A percentile compares a stretch with the other conserved stretches of the same genome.
Evolutionary conservation across 306 rosid species (phyloP).

Genomic region (Crotalaria pallida): DNA sequence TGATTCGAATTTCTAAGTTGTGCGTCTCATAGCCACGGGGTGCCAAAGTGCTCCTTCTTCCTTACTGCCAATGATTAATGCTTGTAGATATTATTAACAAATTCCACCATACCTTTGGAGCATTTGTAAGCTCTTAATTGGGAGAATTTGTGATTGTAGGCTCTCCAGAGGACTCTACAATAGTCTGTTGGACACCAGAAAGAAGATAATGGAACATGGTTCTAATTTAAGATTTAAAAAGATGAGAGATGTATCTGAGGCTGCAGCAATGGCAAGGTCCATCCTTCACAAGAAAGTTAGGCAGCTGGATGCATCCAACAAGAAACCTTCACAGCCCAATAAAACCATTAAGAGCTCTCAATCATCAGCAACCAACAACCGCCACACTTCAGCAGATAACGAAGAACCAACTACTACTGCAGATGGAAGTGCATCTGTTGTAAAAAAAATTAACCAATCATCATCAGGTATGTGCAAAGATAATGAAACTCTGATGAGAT

Average conservation of each 20-base stretch:
- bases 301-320: conserved; percentile 46
- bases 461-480: conserved; percentile 44
- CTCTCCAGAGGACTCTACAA: conserved; percentile 59
- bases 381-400: conserved; percentile 17
- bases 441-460: conserved; percentile 24
- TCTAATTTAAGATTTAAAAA: conserved; percentile 45
- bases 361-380: conserved; percentile 23
- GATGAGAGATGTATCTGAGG: conserved; percentile 59
- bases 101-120: conserved; percentile 11
- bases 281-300: conserved; percentile 62
- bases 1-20: background rate
- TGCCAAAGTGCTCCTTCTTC: background rate
- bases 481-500: conserved; percentile 3
- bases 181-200: conserved; percentile 50
- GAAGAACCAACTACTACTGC: conserved; percentile 28
- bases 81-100: background rate
- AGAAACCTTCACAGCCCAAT: conserved; percentile 33
- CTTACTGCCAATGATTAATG: background rate
- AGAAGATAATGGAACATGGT: conserved; percentile 54
- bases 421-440: conserved; percentile 32
- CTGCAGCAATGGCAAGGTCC: conserved; percentile 76
- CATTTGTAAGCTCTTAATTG: conserved; percentile 16
- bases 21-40: background rate
- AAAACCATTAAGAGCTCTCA: conserved; percentile 30
- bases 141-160: conserved; percentile 40